Conservation (phyloP, 306 rosid genomes). For the Prunus padus region DNA sequence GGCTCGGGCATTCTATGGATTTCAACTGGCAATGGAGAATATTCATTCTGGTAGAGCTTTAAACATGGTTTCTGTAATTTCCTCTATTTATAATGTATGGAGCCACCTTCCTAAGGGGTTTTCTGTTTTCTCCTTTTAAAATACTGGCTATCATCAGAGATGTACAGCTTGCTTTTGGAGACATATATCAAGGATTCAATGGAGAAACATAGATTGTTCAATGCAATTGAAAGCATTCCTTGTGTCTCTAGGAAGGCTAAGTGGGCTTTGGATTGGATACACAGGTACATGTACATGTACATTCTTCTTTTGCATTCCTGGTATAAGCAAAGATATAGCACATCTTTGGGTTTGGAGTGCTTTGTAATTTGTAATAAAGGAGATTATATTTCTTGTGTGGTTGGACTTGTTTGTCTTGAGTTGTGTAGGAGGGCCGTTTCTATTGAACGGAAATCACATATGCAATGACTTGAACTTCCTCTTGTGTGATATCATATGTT, state of each 20-base stretch:
- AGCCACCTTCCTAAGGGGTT: constrained; percentile 22
- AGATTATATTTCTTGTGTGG: neutral
- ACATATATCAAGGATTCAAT: constrained; percentile 78
- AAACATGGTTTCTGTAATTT: constrained; percentile 8
- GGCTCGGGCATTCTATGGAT: constrained; percentile 94
- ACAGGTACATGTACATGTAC: constrained; percentile 54
- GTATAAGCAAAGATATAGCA: neutral
- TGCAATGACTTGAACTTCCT: neutral
- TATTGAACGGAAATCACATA: neutral
- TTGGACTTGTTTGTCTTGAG: neutral
- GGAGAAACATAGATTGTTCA: constrained; percentile 79
- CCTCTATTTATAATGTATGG: constrained; percentile 14
- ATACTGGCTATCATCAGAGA: constrained; percentile 48
- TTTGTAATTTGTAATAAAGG: neutral
- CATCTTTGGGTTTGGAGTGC: neutral
- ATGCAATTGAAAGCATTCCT: constrained; percentile 80
- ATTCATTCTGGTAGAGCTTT: constrained; percentile 75
- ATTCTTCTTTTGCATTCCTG: neutral
- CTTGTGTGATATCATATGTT: neutral
- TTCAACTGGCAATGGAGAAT: constrained; percentile 95
- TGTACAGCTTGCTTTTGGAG: constrained; percentile 94
- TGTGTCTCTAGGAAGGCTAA: constrained; percentile 81
- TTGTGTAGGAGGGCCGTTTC: neutral
- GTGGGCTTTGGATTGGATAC: constrained; percentile 89
- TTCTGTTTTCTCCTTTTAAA: constrained; percentile 24